Percentiles rank a stretch among this genome's conserved stretches.
Evolutionary conservation across 2,329 filamentous ascomycete species (phyloP).

Genomic region (Diplocarpon rosae): DNA sequence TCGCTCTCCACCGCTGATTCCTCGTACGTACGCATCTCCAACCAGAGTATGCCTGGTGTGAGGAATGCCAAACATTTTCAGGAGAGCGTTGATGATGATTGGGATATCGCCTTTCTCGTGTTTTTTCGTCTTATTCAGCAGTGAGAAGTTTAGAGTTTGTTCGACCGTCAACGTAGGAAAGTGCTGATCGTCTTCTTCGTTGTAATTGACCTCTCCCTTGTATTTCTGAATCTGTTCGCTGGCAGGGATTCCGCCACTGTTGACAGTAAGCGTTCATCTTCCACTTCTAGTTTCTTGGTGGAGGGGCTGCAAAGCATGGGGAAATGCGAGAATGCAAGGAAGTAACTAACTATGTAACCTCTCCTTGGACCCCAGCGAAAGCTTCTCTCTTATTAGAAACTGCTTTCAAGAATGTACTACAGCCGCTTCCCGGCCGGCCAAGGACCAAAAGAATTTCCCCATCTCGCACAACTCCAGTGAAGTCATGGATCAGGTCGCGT

Average conservation of each 20-base stretch:
- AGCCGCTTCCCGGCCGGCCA: constrained; percentile 63
- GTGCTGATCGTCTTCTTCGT: constrained; percentile 66
- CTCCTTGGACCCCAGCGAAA: constrained; percentile 56
- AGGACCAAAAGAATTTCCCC: constrained; percentile 66
- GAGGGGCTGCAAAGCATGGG: too few relatives aligned
- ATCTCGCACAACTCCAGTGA: constrained; percentile 54
- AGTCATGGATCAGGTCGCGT: constrained; percentile 48
- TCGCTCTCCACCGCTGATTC: constrained; percentile 68
- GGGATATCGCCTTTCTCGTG: constrained; percentile 52
- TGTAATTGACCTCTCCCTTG: constrained; percentile 64
- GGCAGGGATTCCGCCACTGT: constrained; percentile 51
- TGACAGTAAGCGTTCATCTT: too few relatives aligned
- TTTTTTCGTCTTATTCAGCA: constrained; percentile 66
- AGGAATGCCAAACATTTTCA: constrained; percentile 69
- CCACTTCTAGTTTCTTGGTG: too few relatives aligned
- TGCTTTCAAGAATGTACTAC: constrained; percentile 66
- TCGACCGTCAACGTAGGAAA: constrained; percentile 65
- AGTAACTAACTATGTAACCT: constrained; percentile 66
- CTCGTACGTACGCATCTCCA: constrained; percentile 55
- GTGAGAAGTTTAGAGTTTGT: constrained; percentile 65
- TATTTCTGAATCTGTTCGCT: constrained; percentile 57
- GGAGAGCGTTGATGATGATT: constrained; percentile 55
- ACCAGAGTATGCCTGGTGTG: constrained; percentile 67
- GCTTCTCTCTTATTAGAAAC: constrained; percentile 58
- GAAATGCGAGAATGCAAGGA: too few relatives aligned